Conservation (phyloP, 768 basidiomycete genomes). For the Gelatoporia subvermispora region DNA sequence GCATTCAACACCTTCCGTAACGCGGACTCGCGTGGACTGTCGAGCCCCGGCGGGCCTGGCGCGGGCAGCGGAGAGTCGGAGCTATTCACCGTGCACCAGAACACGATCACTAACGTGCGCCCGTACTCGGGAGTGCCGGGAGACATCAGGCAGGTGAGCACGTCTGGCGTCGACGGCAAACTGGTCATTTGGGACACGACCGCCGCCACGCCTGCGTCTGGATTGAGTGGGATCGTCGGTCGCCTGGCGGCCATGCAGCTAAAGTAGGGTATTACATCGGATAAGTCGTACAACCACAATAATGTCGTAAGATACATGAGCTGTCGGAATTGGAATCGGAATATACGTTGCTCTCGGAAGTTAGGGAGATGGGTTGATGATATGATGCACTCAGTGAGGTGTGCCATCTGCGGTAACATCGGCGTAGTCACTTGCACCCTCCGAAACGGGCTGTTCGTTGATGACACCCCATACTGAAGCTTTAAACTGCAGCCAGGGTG, state of each 20-base stretch:
- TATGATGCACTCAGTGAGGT: background rate
- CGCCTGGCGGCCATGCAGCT: slow-evolving; percentile 24
- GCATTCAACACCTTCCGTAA: slow-evolving; percentile 93
- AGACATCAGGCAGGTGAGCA: slow-evolving; percentile 72
- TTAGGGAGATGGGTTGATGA: background rate
- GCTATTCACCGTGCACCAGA: slow-evolving; percentile 90
- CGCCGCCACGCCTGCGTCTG: slow-evolving; percentile 37
- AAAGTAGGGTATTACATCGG: slow-evolving; percentile 15
- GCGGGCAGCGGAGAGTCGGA: slow-evolving; percentile 56
- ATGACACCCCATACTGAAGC: slow-evolving; percentile 95
- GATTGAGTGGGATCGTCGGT: slow-evolving; percentile 12
- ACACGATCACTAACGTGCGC: slow-evolving; percentile 92
- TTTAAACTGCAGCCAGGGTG: slow-evolving; percentile 63
- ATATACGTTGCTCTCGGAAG: slow-evolving; percentile 7
- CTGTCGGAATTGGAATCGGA: background rate
- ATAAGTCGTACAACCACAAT: too few relatives aligned
- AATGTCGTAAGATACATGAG: slow-evolving; percentile 10
- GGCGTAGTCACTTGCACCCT: slow-evolving; percentile 14
- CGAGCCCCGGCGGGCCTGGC: slow-evolving; percentile 27
- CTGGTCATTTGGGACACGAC: slow-evolving; percentile 88
- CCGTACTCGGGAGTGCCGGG: slow-evolving; percentile 61
- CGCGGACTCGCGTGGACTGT: slow-evolving; percentile 75
- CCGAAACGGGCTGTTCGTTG: slow-evolving; percentile 58
- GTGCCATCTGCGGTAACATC: slow-evolving; percentile 20
- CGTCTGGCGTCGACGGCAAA: slow-evolving; percentile 90